Evolutionary conservation across 2,329 filamentous ascomycete species (phyloP).

Genomic region (Scedosporium dehoogii): DNA sequence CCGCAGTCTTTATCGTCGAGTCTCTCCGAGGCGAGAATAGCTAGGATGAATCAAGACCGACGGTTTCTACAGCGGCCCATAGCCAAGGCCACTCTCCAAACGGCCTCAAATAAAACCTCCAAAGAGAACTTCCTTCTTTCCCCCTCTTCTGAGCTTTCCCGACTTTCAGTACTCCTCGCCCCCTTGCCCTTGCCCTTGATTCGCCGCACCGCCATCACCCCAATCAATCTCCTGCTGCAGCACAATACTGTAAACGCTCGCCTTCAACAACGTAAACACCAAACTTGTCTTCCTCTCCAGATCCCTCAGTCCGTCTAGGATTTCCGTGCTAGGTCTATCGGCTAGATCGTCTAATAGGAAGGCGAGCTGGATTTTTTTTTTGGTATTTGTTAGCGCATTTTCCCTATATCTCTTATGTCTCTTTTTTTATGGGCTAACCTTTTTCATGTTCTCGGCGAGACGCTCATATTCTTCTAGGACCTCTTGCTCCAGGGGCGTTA

Average conservation of each 20-base stretch:
- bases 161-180: neutral
- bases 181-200: constrained; percentile 3
- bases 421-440: constrained; percentile 37
- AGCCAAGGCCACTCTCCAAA: no score
- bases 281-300: constrained; percentile 90
- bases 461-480: constrained; percentile 89
- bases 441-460: constrained; percentile 82
- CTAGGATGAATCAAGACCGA: no score
- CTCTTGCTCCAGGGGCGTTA: constrained; percentile 81
- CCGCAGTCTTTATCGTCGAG: no score
- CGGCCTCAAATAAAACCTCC: no score
- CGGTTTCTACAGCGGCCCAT: no score
- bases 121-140: no score
- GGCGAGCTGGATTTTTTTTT: constrained; percentile 40
- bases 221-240: constrained; percentile 91
- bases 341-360: constrained; percentile 52
- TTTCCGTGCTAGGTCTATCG: constrained; percentile 64
- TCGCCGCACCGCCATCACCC: constrained; percentile 35
- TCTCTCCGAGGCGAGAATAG: no score
- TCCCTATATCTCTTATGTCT: neutral
- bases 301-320: constrained; percentile 75
- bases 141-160: no score
- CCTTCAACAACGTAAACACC: constrained; percentile 92
- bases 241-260: constrained; percentile 97
- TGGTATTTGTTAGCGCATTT: neutral